Evolutionary conservation across 2,329 filamentous ascomycete species (phyloP).

Genomic region (Fusarium scirpi): DNA sequence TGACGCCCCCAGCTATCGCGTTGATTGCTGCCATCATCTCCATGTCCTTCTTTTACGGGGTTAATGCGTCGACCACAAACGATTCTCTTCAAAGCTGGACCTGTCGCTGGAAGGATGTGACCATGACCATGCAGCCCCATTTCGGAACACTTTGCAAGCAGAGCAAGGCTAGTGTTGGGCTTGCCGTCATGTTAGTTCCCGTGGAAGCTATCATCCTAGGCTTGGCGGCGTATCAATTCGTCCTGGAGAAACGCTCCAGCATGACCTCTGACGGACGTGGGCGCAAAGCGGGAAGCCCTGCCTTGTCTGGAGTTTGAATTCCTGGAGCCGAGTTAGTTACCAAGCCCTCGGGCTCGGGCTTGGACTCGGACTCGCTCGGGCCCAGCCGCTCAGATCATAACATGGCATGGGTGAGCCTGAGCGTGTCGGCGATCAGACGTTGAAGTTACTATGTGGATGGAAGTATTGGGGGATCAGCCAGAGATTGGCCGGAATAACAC

Average conservation of each 20-base stretch:
- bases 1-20: slow-evolving; percentile 48
- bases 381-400: slow-evolving; percentile 11
- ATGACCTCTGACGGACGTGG: slow-evolving; percentile 42
- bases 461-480: neutral
- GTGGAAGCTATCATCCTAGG: slow-evolving; percentile 64
- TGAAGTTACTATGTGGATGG: neutral
- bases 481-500: slow-evolving; percentile 2
- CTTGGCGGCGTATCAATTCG: slow-evolving; percentile 59
- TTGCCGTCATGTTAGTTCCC: slow-evolving; percentile 68
- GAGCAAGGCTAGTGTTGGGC: slow-evolving; percentile 65
- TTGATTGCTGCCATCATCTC: slow-evolving; percentile 61
- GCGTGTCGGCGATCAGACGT: neutral
- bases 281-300: slow-evolving; percentile 52
- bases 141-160: slow-evolving; percentile 69
- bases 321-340: slow-evolving; percentile 6
- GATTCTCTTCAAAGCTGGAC: slow-evolving; percentile 72
- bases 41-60: slow-evolving; percentile 68
- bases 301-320: slow-evolving; percentile 37
- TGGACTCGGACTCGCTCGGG: neutral
- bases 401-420: neutral
- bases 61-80: slow-evolving; percentile 63
- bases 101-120: slow-evolving; percentile 69
- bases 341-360: slow-evolving; percentile 20
- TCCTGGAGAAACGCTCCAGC: slow-evolving; percentile 58
- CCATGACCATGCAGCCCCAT: slow-evolving; percentile 64